Base-by-base conservation (phyloP, 768 basidiomycete genomes). In the Suillus lakei region DNA sequence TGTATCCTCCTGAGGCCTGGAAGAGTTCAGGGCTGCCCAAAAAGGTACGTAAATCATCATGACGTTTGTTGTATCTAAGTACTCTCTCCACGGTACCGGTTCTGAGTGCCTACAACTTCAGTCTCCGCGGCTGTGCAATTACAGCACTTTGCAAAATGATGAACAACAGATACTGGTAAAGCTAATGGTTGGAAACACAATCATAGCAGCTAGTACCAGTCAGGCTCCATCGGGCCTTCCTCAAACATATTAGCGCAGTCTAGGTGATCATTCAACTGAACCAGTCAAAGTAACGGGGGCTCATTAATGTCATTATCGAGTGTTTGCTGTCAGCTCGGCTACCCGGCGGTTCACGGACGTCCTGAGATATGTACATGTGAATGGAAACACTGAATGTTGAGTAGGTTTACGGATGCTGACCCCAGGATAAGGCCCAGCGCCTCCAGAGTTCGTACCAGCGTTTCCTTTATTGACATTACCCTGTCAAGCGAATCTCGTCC, bases 61-160 rank as follows among this genome's bases (percentile, higher is more conserved):
- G 61, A 62, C 64, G 65, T 62, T 67, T 64, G 32, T 43, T 51
- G 50, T 38, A 55, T 53, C 13, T 23, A 64, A 48, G 58, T 54
- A 43, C 69, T 67, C 64, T 71, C 73, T 76, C 71, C 76, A 74
- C 30, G 61, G 62, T 68, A 59, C 64, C 54, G 74, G 76, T 72
- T 64, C 67, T 67, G 58, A 58, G 18, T 18, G 21, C 10, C 26
- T 46, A 3, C 28, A 54, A 53, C 60, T 56, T 43, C 16, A 50
- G 61, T 36, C 44, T 65, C 71, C 70, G 70, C 72, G 76, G 70
- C 67, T 62, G 59, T 65, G 26, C 39, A 61, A 63, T 62, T 64
- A 54, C 30, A 54, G 30, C 53, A 54, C 50, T 46, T 46, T 46
- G n/a, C n/a, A 43, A 15, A 15, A 16, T 41, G 39, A 41, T 41